Conservation (phyloP, 1,284 basidiomycete genomes). For the Heterobasidion annosum region DNA sequence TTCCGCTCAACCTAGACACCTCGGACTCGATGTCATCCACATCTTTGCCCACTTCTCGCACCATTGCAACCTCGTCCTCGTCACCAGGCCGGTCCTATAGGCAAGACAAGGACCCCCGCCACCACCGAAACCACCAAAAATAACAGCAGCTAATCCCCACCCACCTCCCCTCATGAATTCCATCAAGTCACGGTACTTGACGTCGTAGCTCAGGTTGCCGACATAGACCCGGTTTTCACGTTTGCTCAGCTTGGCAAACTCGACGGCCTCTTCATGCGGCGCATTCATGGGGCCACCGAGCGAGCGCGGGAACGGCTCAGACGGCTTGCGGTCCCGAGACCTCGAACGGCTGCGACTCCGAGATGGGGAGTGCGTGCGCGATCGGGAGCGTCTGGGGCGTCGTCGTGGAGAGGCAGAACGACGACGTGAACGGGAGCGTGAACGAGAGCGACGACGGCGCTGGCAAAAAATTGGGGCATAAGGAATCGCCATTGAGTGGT, state of each 20-base stretch:
- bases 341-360: slow-evolving; percentile 52
- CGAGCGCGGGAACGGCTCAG: slow-evolving; percentile 65
- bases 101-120: slow-evolving; percentile 6
- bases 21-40: background rate
- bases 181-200: slow-evolving; percentile 96
- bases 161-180: slow-evolving; percentile 99
- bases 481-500: slow-evolving; percentile 2
- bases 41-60: background rate
- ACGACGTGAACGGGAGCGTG: slow-evolving; percentile 55
- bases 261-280: slow-evolving; percentile 79
- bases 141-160: slow-evolving; percentile 58
- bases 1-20: background rate
- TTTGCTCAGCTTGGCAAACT: slow-evolving; percentile 89
- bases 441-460: slow-evolving; percentile 37
- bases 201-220: slow-evolving; percentile 95
- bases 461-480: slow-evolving; percentile 19
- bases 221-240: slow-evolving; percentile 98
- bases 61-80: background rate
- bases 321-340: slow-evolving; percentile 48
- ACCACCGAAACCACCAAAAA: slow-evolving; percentile 9
- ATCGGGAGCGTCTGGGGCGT: slow-evolving; percentile 42
- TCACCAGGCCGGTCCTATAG: slow-evolving; percentile 1
- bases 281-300: slow-evolving; percentile 90
- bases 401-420: slow-evolving; percentile 60
- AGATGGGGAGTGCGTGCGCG: slow-evolving; percentile 47